Percentiles rank a stretch among this genome's conserved stretches.
Conservation (phyloP, 148 eudicot genomes). For the Linanthus parryae region DNA sequence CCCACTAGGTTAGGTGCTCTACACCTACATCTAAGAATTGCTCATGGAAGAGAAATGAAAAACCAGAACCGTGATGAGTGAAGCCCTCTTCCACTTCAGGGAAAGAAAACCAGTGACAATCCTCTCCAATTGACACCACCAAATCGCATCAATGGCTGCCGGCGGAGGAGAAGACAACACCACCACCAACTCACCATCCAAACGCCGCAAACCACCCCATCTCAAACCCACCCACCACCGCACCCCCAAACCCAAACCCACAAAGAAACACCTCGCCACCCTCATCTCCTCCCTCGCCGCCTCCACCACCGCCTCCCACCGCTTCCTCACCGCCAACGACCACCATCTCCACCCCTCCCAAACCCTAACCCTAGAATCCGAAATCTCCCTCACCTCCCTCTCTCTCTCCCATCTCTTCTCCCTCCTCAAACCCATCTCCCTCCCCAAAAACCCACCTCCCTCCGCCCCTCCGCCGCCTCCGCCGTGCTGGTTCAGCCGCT, state of each 20-base stretch:
- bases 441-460: too few relatives aligned
- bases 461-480: not conserved
- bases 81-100: too few relatives aligned
- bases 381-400: constrained; percentile 34
- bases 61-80: too few relatives aligned
- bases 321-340: constrained; percentile 54
- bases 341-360: constrained; percentile 65
- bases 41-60: too few relatives aligned
- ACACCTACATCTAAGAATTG: too few relatives aligned
- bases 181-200: constrained; percentile 3
- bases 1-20: too few relatives aligned
- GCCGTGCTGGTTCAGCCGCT: constrained; percentile 4
- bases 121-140: not conserved
- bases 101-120: too few relatives aligned
- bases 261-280: constrained; percentile 7
- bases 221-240: too few relatives aligned
- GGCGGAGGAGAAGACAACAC: constrained; percentile 12
- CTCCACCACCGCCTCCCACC: constrained; percentile 46
- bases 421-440: too few relatives aligned
- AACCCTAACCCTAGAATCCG: constrained; percentile 51
- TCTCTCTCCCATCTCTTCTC: not conserved
- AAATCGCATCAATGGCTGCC: constrained; percentile 10
- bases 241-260: constrained; percentile 2
- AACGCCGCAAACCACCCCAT: constrained; percentile 10
- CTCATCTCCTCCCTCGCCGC: constrained; percentile 38